Evolutionary conservation across 129 eudicot genomes (phyloP), one percentile per base, ranked within the genome.

Genomic region (Flaveria brownii): DNA sequence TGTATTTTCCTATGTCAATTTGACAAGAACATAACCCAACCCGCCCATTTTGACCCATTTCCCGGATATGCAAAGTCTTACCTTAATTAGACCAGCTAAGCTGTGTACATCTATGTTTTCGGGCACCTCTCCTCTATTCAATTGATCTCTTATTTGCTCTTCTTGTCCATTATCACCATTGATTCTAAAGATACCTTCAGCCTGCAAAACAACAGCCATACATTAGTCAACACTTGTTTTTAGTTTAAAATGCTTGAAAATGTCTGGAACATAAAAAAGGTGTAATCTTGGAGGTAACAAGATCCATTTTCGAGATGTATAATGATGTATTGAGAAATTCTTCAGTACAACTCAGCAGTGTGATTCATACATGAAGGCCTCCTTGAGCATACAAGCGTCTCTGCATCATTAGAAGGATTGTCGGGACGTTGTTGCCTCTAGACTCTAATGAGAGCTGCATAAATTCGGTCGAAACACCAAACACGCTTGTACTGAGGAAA

Each of bases 31-130:
- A 13, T 10, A 33, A 20, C 41, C 77, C 14, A 55, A 39, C 52
- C 20, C 9, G 6, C 78, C 9, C 4, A 0, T 12, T 7, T 4
- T 74, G 10, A 57, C 33, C 16, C n/a, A 13, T 55, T 57, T 22
- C 6, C 15, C 64, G 36, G 26, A 25, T 73, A 6, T 52, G n/a
- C 11, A 76, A 62, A 71, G 54, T 14, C 50, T 51, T 83, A 95
- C 99, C 99, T 95, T 95, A 51, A 95, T 95, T 8, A 95, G 92
- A 76, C 99, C 99, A n/a, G 99, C 99, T 72, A 95, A 84, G 82
- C 99, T 91, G 80, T 95, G 99, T 25, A 95, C 93, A 78, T 95
- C 99, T 16, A 90, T 87, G 78, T 95, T 83, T 9, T 91, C 96
- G 11, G 99, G 96, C 22, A 95, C 85, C 36, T n/a, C n/a, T n/a